Evolutionary conservation across 108 stramenopile species (phyloP).

Genomic region (Aurantiochytrium sp.): DNA sequence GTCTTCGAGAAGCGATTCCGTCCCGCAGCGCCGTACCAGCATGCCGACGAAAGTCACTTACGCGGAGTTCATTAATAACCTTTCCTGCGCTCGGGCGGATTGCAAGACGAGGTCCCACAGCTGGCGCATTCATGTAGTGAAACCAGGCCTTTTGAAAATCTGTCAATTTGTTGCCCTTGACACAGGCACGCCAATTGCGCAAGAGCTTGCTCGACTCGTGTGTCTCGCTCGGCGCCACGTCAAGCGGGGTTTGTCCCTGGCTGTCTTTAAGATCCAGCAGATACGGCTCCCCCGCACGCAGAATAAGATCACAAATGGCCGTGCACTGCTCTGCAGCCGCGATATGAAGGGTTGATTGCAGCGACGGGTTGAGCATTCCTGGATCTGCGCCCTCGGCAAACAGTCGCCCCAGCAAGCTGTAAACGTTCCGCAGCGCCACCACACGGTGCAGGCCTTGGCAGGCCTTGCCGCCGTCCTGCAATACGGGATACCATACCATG

Average conservation of each 20-base stretch:
- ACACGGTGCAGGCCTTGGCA: neutral
- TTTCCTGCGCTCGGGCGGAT: neutral
- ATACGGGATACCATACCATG: neutral
- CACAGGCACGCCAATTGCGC: neutral
- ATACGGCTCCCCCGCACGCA: neutral
- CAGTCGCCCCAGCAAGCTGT: neutral
- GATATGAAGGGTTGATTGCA: neutral
- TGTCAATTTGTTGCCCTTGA: neutral
- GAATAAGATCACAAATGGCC: neutral
- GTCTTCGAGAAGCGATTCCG: neutral
- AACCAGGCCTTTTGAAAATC: neutral
- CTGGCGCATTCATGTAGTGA: neutral
- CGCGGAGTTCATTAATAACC: neutral
- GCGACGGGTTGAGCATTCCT: neutral
- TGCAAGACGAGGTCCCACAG: neutral
- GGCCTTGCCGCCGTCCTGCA: neutral
- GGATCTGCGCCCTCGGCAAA: neutral
- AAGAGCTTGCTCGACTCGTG: neutral
- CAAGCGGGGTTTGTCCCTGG: neutral
- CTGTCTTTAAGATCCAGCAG: neutral
- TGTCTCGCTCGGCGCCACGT: neutral
- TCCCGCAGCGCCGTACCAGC: neutral
- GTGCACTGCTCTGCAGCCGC: neutral
- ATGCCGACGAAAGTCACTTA: neutral
- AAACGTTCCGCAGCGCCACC: neutral